Evolutionary conservation across 2,329 filamentous ascomycete genomes (phyloP), one percentile per base, ranked within the genome.

Genomic region (Blumeriella jaapii): DNA sequence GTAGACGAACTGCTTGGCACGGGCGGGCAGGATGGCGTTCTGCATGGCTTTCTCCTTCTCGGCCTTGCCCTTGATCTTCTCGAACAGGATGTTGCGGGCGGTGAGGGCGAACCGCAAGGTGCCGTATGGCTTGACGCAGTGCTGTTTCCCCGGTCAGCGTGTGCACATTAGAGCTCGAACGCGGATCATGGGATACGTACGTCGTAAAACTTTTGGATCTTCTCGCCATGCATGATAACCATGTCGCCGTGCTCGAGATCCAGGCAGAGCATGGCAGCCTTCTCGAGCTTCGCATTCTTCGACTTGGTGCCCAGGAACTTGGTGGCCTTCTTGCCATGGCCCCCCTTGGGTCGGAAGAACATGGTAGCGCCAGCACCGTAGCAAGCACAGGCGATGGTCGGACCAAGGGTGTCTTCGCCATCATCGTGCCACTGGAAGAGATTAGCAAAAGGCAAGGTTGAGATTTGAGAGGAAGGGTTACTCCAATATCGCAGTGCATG

Each of bases 341-440:
- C 11, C 52, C 58, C 45, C 55, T 80, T 80, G 34, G 69, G 62
- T 1, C 69, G 61, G 45, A 78, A 65, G 3, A 55, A 54, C 75
- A 81, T 81, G 0, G 57, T 58, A 0, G 74, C 69, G 0, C 68
- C 64, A 0, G 64, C 67, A 1, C 76, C 76, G 0, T 80, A 59
- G 2, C 71, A 75, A 5, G 76, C 56, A 0, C 74, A 76, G 0
- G 73, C 71, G 5, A 81, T 72, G 0, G 69, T 74, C 0, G 73
- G 70, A 0, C 75, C 75, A 0, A 81, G 59, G 3, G 72, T 70
- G 7, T 56, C 58, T 48, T 82, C 77, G 4, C 77, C 77, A 44
- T 82, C 78, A 38, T 81, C 75, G 39, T 82, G 76, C 45, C 68
- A 77, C 60, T 74, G 28, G 29, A n/a, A 22, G n/a, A 34, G 25